Base-by-base conservation (phyloP, 2,329 filamentous ascomycete species). In the Fusarium decemcellulare region DNA sequence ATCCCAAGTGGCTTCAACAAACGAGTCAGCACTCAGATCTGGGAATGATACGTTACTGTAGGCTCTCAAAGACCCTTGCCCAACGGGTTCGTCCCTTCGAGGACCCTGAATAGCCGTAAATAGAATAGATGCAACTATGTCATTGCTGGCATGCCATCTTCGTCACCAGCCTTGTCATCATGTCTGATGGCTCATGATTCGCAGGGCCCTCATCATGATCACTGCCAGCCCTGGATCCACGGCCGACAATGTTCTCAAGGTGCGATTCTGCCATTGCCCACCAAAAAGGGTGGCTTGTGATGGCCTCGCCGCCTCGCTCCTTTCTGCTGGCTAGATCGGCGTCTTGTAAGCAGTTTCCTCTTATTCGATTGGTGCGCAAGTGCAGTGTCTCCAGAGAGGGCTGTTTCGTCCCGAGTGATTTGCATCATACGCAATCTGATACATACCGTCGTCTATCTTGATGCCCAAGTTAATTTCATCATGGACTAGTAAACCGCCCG, bases 21-120 rank as follows among this genome's bases (percentile, higher is more conserved):
- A 40, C 67, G 59, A 70, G 63, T 61, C 63, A 67, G 56, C 59
- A 52, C 29, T 54, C 36, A 68, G 50, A 65, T 64, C 47, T 70
- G 18, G 27, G n/a, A 50, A 70, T 68, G 63, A 70, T 61, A 70
- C 67, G 63, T 70, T 70, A 68, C 67, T 29, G 56, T 59, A n/a
- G 40, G 32, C 39, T 36, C 34, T 63, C 27, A 46, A 37, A 63
- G 66, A 67, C 67, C 67, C 67, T 47, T 67, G 53, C 42, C 16
- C 32, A 29, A 47, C 16, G 29, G 3, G 52, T 46, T 56, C 52
- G 30, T 56, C 52, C 30, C 47, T n/a, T 23, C 18, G 53, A 56
- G 53, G 53, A 56, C 53, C 42, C 53, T 56, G 42, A 54, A 40
- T 39, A 12, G 32, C 43, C 34, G 40, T 48, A 30, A 57, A 57